phyloP scores from a whole-genome alignment of 2,329 filamentous ascomycete species.

The Fragosphaeria purpurea region DNA sequence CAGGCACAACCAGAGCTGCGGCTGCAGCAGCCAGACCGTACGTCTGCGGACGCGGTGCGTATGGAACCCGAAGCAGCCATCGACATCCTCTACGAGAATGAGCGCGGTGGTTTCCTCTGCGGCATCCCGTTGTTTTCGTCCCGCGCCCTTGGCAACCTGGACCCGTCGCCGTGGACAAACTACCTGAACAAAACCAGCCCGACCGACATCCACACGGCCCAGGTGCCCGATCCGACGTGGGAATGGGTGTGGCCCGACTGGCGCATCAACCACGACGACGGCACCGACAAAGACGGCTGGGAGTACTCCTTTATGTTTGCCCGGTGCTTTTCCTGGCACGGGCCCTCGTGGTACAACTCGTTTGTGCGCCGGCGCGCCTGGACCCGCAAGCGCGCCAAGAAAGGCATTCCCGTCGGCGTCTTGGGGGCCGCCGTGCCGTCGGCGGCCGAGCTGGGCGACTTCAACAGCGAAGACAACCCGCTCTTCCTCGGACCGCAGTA shows the following conservation, averaged over 20 bases:
- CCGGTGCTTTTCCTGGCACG: constrained; percentile 72
- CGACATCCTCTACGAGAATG: constrained; percentile 91
- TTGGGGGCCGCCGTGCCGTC: neutral
- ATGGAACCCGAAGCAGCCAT: constrained; percentile 43
- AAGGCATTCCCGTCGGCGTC: constrained; percentile 12
- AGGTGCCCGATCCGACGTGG: constrained; percentile 92
- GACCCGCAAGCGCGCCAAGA: constrained; percentile 68
- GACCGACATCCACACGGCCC: constrained; percentile 69
- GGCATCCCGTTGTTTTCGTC: constrained; percentile 83
- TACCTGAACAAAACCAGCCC: constrained; percentile 48
- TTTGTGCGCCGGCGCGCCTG: constrained; percentile 87
- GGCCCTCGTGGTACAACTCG: constrained; percentile 84
- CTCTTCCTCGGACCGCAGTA: constrained; percentile 68
- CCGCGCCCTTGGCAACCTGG: constrained; percentile 73
- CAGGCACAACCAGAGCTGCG: neutral
- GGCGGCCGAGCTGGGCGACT: constrained; percentile 22
- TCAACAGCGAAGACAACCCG: constrained; percentile 34
- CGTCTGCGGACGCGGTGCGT: neutral
- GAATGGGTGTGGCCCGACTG: constrained; percentile 70
- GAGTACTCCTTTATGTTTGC: constrained; percentile 87
- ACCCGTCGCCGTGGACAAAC: constrained; percentile 83
- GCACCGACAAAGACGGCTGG: constrained; percentile 80
- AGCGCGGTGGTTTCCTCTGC: constrained; percentile 82
- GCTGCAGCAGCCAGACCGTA: neutral
- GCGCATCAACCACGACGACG: constrained; percentile 60